Base-by-base conservation (phyloP, 306 rosid species). In the Castanea crenata region DNA sequence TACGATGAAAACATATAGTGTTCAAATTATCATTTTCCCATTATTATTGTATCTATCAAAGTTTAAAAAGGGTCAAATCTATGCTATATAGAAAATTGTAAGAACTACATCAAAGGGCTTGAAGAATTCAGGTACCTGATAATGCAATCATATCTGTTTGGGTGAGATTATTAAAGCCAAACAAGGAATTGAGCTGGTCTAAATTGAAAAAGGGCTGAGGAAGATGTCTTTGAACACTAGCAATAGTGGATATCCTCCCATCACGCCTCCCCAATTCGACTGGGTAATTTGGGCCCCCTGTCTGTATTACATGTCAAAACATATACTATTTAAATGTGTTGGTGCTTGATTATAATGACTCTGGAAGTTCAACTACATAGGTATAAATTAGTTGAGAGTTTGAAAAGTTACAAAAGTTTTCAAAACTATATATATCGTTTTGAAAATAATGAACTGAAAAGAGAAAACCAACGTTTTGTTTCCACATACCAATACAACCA, bases 191-290 rank as follows among this genome's bases (percentile, higher is more conserved):
- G 70, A 85, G 88, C 55, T 78, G 76, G 64, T 82, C 79, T 11
- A 85, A 80, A 75, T 75, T 81, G 79, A 74, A 78, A 5, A 71
- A 61, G 29, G 83, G 79, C 4, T 21, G 73, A 63, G 88, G 88
- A 75, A 85, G 88, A 6, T 49, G 76, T 29, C 61, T 35, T 68
- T 85, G 88, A 34, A 82, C 88, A 35, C 88, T 77, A 3, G 78
- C 79, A 32, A 55, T 63, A 0, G 83, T 81, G 5, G 88, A 85
- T 19, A 15, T 19, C 21, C 54, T 78, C 55, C 83, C 88, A 65
- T 85, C 88, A 2, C 83, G 81, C 64, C 88, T 81, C 29, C 88
- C 88, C 69, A 85, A 57, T 73, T 85, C 85, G 64, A 85, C 88
- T 0, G 78, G 1, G 46, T 85, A 85, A 10, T 14, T 13, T 74